Percentiles rank a stretch among this genome's conserved stretches.
phyloP scores from a whole-genome alignment of 176 grass and related monocot species.

The Thalia dealbata region DNA sequence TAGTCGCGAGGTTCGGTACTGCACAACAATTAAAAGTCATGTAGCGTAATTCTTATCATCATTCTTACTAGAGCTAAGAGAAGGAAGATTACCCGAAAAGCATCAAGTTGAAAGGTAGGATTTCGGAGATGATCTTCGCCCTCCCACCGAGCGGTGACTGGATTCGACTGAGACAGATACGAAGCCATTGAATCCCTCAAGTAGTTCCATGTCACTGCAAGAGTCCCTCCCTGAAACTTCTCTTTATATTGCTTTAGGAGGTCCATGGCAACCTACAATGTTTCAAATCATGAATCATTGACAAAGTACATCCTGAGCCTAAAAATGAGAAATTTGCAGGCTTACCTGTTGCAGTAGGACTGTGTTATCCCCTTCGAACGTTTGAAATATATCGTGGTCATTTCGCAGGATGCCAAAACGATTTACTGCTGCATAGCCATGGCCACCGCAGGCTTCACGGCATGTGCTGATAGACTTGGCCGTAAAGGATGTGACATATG shows the following conservation, averaged over 20 bases:
- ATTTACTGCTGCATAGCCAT: conserved; percentile 98
- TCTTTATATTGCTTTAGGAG: conserved; percentile 89
- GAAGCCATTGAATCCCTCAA: conserved; percentile 91
- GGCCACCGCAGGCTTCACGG: conserved; percentile 82
- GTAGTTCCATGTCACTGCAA: conserved; percentile 95
- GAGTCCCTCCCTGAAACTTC: conserved; percentile 84
- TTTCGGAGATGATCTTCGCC: conserved; percentile 89
- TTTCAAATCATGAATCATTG: conserved; percentile 4
- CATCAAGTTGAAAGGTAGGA: conserved; percentile 90
- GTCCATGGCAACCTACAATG: conserved; percentile 70
- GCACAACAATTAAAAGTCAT: conserved; percentile 16
- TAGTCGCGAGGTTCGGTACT: conserved; percentile 89
- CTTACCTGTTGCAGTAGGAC: conserved; percentile 94
- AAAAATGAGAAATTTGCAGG: conserved; percentile 1
- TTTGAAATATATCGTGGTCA: conserved; percentile 99
- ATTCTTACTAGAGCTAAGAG: background rate
- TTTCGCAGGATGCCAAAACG: conserved; percentile 73
- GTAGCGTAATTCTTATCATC: conserved; percentile 4
- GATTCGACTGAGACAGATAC: conserved; percentile 86
- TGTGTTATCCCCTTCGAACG: conserved; percentile 97
- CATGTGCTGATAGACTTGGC: conserved; percentile 82
- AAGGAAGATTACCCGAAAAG: conserved; percentile 61
- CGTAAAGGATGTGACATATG: conserved; percentile 91
- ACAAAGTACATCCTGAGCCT: background rate
- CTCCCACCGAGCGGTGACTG: conserved; percentile 87